phyloP scores from a whole-genome alignment of 305 asterid genomes.

The Rubia tinctorum region DNA sequence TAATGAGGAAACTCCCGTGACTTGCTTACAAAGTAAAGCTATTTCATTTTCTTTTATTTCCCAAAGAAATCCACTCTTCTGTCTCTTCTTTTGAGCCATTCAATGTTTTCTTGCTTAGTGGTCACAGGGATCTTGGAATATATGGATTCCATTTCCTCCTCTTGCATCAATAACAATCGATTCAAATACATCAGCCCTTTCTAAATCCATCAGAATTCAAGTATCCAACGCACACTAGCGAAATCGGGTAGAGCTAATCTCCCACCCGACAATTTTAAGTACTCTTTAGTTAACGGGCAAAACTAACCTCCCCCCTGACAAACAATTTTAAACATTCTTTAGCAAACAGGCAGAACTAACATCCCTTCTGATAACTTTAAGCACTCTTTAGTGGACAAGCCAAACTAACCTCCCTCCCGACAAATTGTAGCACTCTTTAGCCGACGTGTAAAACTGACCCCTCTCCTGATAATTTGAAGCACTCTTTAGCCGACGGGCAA shows the following conservation, averaged over 20 bases:
- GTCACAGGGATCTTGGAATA: conserved; percentile 29
- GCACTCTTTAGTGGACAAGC: too few relatives aligned
- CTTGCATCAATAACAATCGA: background rate
- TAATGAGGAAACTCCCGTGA: conserved; percentile 77
- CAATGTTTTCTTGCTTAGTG: conserved; percentile 32
- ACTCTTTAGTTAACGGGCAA: background rate
- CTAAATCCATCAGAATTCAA: background rate
- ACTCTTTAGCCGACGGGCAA: too few relatives aligned
- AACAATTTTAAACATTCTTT: too few relatives aligned
- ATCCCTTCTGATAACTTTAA: too few relatives aligned
- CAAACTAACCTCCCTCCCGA: too few relatives aligned
- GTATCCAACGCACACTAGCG: background rate
- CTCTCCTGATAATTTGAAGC: too few relatives aligned
- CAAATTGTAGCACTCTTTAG: too few relatives aligned
- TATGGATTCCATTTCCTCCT: conserved; percentile 5
- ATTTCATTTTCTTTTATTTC: background rate
- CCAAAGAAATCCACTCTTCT: conserved; percentile 31
- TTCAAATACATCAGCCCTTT: conserved; percentile 6
- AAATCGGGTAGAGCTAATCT: too few relatives aligned
- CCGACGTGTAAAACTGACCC: too few relatives aligned
- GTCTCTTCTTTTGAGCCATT: conserved; percentile 39
- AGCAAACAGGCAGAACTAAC: too few relatives aligned
- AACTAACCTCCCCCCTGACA: too few relatives aligned
- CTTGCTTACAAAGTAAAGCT: conserved; percentile 38
- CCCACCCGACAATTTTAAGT: background rate